Evolutionary conservation across 495 filamentous ascomycete species (phyloP), one percentile per base, ranked within the genome.

Genomic region (Penicillium ucsense): DNA sequence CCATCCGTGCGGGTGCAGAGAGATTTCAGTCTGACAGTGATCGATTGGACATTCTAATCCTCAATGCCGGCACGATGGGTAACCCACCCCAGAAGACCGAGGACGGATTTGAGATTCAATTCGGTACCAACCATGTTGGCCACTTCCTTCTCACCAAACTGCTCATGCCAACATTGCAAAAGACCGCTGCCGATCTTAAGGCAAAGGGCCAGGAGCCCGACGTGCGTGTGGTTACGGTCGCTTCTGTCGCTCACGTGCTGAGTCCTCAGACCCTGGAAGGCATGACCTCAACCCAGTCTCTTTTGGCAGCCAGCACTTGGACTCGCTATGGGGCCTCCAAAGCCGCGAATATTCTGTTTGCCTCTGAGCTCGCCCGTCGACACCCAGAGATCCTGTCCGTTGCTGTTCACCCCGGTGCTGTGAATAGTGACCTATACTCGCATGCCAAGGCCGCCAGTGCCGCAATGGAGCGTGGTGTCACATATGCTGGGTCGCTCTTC

Each of bases 61-160:
- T 62, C 27, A 62, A 62, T 53, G 59, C 85, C 9, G 84, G 82
- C n/a, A 75, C 85, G 42, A 82, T 86, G 77, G 79, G 69, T 0
- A 52, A 72, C 8, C 70, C 75, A 3, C 64, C 60, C 9, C 56
- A 48, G 0, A 55, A 61, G 4, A 91, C 83, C 8, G 89, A 89
- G 38, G 88, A 94, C 57, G 85, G 86, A 4, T 94, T 92, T 71
- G 73, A 90, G 20, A 75, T 80, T 0, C 65, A 79, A 33, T 76
- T 87, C 41, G 89, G 89, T 3, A 78, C 79, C 7, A 76, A 76
- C 35, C 76, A 52, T 77, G 79, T 31, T 9, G 65, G 54, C 53
- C 70, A 44, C 63, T 89, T 27, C 79, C 79, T 29, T 62, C 72
- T 55, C 65, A 83, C 46, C 79, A 94, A 67, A 80, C 80, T 49